Conservation (phyloP, 2,329 filamentous ascomycete species). For the Arachnomyces sp. region DNA sequence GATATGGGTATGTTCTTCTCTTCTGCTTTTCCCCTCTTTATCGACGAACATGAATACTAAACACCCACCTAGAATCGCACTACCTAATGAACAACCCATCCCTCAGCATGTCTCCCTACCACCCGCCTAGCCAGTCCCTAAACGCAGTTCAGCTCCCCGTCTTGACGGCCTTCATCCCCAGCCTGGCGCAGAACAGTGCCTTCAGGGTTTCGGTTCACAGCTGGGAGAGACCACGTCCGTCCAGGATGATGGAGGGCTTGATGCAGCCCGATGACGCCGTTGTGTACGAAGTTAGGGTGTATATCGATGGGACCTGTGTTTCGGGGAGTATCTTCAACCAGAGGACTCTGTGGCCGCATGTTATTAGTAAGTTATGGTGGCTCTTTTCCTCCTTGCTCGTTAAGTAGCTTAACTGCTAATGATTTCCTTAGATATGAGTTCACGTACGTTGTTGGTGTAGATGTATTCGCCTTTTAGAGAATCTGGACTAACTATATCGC, state of each 20-base stretch:
- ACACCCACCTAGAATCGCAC: constrained; percentile 41
- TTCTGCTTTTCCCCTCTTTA: constrained; percentile 13
- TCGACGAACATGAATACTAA: constrained; percentile 4
- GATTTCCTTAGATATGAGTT: constrained; percentile 25
- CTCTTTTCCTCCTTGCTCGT: not conserved
- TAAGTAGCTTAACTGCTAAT: constrained; percentile 5
- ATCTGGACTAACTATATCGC: constrained; percentile 34
- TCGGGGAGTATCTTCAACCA: constrained; percentile 54
- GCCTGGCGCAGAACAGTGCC: constrained; percentile 48
- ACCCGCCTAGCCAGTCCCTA: constrained; percentile 11
- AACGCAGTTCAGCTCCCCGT: constrained; percentile 48
- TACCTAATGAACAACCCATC: constrained; percentile 42
- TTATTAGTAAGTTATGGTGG: constrained; percentile 40
- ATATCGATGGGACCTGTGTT: constrained; percentile 59
- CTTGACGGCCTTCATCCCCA: constrained; percentile 65
- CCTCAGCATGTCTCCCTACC: constrained; percentile 21
- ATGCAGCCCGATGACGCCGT: constrained; percentile 51
- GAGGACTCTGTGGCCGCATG: constrained; percentile 45
- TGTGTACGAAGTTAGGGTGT: constrained; percentile 59
- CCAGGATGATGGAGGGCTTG: constrained; percentile 49
- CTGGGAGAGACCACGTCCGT: constrained; percentile 58
- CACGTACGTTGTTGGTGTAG: constrained; percentile 19
- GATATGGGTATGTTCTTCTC: constrained; percentile 34
- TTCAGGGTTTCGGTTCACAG: constrained; percentile 71
- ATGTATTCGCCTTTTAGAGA: too few species aligned